phyloP scores from a whole-genome alignment of 2,329 filamentous ascomycete genomes.

The Arthrinium puccinioides region DNA sequence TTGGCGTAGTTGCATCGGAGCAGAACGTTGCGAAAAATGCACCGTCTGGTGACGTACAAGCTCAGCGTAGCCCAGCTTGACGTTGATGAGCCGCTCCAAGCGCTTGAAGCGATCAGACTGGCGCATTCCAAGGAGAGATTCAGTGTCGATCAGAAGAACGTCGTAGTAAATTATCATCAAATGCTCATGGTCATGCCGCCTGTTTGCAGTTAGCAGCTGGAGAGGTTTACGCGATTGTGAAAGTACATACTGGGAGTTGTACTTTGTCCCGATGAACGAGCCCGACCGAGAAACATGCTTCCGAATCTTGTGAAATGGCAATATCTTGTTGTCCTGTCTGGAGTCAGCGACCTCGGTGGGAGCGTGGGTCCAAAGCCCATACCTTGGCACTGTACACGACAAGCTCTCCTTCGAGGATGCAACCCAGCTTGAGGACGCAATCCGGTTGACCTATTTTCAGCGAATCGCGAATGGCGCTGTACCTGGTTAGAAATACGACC shows the following conservation, averaged over 20 bases:
- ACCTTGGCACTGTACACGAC: conserved; percentile 66
- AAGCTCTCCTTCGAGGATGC: conserved; percentile 79
- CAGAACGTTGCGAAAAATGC: conserved; percentile 51
- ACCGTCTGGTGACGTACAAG: conserved; percentile 61
- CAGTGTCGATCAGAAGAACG: conserved; percentile 44
- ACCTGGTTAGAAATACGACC: conserved; percentile 3
- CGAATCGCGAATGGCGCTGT: conserved; percentile 52
- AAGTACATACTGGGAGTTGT: conserved; percentile 57
- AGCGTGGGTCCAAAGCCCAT: conserved; percentile 8
- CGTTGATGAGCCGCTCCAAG: conserved; percentile 46
- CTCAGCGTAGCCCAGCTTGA: conserved; percentile 54
- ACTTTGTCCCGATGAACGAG: conserved; percentile 55
- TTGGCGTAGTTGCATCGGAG: conserved; percentile 47
- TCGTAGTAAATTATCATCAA: conserved; percentile 59
- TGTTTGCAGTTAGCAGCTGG: conserved; percentile 18
- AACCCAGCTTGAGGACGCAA: conserved; percentile 55
- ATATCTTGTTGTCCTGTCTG: conserved; percentile 47
- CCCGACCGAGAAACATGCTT: conserved; percentile 74
- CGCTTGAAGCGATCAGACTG: conserved; percentile 54
- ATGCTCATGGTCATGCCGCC: conserved; percentile 42
- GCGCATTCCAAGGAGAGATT: conserved; percentile 40
- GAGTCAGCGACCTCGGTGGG: conserved; percentile 11
- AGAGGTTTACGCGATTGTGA: background rate
- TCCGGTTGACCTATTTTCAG: conserved; percentile 51
- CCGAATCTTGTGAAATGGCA: conserved; percentile 75